Evolutionary conservation across 768 basidiomycete genomes (phyloP).

Genomic region (Glaciozyma martinii): DNA sequence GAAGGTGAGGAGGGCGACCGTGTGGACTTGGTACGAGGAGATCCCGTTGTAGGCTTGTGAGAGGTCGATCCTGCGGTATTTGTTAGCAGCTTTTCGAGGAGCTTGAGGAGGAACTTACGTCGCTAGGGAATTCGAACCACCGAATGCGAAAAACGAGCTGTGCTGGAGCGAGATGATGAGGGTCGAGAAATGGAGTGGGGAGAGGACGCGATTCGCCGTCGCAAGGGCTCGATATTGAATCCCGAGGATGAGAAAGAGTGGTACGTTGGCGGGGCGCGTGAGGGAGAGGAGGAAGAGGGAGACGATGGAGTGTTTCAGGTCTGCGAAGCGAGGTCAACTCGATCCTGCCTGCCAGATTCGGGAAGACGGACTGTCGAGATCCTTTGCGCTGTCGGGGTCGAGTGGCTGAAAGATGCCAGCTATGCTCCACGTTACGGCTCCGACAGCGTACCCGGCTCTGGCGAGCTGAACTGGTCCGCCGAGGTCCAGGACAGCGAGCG

Average conservation of each 20-base stretch:
- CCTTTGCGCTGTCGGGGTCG: no score
- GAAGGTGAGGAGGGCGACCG: slow-evolving; percentile 25
- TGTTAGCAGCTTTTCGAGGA: background rate
- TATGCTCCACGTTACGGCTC: no score
- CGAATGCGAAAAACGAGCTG: slow-evolving; percentile 17
- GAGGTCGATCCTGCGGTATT: slow-evolving; percentile 16
- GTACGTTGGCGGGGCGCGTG: slow-evolving; percentile 2
- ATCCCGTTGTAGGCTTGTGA: slow-evolving; percentile 25
- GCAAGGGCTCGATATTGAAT: slow-evolving; percentile 2
- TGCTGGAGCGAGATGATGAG: slow-evolving; percentile 3
- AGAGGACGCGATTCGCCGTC: background rate
- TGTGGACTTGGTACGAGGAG: slow-evolving; percentile 8
- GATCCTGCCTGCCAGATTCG: background rate
- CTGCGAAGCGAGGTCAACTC: background rate
- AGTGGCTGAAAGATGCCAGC: no score
- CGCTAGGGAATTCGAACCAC: slow-evolving; percentile 23
- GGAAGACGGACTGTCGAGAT: no score
- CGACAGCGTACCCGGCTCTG: no score
- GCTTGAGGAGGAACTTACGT: slow-evolving; percentile 8
- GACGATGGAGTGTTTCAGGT: background rate
- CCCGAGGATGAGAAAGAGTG: slow-evolving; percentile 11
- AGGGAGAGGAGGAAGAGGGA: slow-evolving; percentile 9
- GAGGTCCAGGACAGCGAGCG: no score
- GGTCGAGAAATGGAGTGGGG: slow-evolving; percentile 5
- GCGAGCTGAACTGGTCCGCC: no score